Conservation (phyloP, 805 yeast genomes). For the Cyberlindnera maclurae region DNA sequence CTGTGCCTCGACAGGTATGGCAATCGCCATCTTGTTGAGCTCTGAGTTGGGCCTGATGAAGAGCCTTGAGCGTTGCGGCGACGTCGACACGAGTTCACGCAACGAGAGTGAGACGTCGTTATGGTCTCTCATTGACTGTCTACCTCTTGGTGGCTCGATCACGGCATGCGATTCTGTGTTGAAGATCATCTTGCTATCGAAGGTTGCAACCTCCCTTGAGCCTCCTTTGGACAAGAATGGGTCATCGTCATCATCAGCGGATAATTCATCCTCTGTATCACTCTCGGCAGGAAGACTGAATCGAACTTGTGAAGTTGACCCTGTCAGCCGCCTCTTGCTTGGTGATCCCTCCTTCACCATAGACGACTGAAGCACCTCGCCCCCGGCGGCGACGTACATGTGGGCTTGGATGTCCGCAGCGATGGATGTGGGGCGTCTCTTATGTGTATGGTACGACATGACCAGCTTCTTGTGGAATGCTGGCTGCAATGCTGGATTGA, state of each 20-base stretch:
- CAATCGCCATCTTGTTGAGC: constrained; percentile 26
- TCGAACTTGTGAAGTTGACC: constrained; percentile 24
- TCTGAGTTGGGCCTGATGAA: constrained; percentile 31
- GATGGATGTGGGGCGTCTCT: constrained; percentile 24
- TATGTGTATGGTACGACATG: constrained; percentile 7
- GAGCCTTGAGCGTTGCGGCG: constrained; percentile 20
- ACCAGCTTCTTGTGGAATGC: background rate
- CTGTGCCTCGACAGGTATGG: constrained; percentile 31
- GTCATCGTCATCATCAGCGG: constrained; percentile 11
- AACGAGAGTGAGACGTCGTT: constrained; percentile 18
- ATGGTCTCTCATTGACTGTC: background rate
- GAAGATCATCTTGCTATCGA: constrained; percentile 1
- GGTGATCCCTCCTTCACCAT: constrained; percentile 25
- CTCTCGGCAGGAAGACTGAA: constrained; percentile 18
- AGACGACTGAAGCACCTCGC: constrained; percentile 22
- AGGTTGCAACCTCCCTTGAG: constrained; percentile 2
- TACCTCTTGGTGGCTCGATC: constrained; percentile 1
- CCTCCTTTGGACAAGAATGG: constrained; percentile 5
- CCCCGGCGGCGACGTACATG: constrained; percentile 21
- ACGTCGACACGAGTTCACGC: constrained; percentile 11
- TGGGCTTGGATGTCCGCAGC: constrained; percentile 17
- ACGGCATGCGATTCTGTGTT: constrained; percentile 8
- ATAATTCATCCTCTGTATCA: background rate
- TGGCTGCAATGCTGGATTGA: no score
- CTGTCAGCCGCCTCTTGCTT: constrained; percentile 19